Conservation (phyloP, 2,329 filamentous ascomycete genomes). For the Nothopassalora personata region DNA sequence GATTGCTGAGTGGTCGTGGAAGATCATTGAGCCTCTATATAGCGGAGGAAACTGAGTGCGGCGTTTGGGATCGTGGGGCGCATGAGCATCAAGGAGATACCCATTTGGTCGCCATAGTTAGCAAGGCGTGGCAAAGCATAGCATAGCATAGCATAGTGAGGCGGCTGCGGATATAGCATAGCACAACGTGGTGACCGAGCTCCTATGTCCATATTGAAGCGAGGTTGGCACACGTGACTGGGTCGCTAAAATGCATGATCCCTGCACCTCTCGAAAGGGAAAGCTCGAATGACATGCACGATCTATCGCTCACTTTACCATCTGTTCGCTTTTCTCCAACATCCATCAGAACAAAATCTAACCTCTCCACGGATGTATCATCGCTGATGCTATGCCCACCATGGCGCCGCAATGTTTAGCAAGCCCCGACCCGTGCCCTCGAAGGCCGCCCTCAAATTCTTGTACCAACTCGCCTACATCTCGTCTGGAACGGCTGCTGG, state of each 20-base stretch:
- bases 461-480: constrained; percentile 37
- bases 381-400: constrained; percentile 15
- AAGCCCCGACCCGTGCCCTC: constrained; percentile 33
- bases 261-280: not conserved
- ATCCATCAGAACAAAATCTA: not conserved
- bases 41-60: not conserved
- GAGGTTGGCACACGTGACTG: not conserved
- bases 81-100: not conserved
- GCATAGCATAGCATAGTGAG: no score
- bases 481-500: constrained; percentile 35
- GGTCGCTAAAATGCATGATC: not conserved
- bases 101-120: not conserved
- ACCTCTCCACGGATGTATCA: constrained; percentile 10
- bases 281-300: not conserved
- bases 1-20: constrained; percentile 54
- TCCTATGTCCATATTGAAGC: no score
- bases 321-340: no score
- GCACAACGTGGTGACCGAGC: no score
- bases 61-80: not conserved
- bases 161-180: no score
- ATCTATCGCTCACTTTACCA: not conserved
- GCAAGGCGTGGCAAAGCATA: no score
- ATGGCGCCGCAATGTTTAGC: constrained; percentile 30
- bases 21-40: constrained; percentile 45
- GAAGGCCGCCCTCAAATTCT: constrained; percentile 30